phyloP scores from a whole-genome alignment of 257 asterid genomes.

The Primulina huaijiensis region DNA sequence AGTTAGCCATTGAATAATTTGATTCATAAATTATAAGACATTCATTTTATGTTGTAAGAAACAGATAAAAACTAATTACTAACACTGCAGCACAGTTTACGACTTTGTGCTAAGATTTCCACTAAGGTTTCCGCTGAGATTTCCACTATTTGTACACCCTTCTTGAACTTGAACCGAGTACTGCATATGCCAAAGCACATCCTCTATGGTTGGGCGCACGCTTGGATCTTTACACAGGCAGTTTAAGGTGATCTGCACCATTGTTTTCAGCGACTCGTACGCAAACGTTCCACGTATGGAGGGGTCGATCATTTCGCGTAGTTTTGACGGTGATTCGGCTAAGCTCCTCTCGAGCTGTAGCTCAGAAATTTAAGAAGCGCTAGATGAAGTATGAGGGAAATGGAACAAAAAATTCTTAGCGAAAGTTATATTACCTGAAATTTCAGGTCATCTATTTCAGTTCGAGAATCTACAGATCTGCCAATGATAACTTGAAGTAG shows the following conservation, averaged over 20 bases:
- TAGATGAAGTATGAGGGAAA: not conserved
- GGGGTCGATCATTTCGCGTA: constrained; percentile 68
- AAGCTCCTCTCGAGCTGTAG: constrained; percentile 70
- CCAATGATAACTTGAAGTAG: constrained; percentile 68
- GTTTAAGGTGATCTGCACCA: constrained; percentile 65
- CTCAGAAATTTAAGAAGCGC: not conserved
- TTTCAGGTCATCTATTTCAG: constrained; percentile 59
- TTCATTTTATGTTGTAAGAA: not conserved
- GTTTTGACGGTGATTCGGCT: constrained; percentile 75
- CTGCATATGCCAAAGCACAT: constrained; percentile 98
- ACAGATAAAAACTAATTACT: not conserved
- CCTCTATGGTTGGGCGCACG: constrained; percentile 82
- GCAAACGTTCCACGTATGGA: constrained; percentile 88
- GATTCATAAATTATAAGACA: not conserved
- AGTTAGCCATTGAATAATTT: not conserved
- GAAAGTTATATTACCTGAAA: constrained; percentile 52
- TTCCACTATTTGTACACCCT: constrained; percentile 87
- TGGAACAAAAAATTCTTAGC: not conserved
- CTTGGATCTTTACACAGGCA: constrained; percentile 64
- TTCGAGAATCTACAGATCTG: constrained; percentile 50
- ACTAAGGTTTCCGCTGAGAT: constrained; percentile 48
- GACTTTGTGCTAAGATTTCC: constrained; percentile 42
- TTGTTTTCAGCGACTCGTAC: constrained; percentile 77
- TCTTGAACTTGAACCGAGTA: constrained; percentile 97
- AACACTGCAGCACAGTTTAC: constrained; percentile 17